phyloP scores from a whole-genome alignment of 2,329 filamentous ascomycete genomes.

The Xylariaceae sp. region DNA sequence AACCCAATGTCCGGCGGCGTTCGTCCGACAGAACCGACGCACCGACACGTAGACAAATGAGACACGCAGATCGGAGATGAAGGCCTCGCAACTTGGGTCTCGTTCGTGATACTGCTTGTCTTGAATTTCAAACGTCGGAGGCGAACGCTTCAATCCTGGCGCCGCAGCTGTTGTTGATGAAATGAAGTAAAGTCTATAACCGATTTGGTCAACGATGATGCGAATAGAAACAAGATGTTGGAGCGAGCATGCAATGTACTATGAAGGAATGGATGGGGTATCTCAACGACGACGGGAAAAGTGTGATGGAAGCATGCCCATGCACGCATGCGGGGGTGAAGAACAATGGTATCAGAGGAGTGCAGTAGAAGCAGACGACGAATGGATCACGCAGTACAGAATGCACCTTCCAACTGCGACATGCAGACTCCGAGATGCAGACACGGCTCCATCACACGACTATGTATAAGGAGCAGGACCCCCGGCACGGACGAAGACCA shows the following conservation, averaged over 20 bases:
- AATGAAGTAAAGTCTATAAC: slow-evolving; percentile 4
- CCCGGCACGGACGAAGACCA: slow-evolving; percentile 5
- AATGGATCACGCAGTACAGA: slow-evolving; percentile 1
- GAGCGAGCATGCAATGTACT: slow-evolving; percentile 4
- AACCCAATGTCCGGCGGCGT: background rate
- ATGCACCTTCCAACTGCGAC: slow-evolving; percentile 8
- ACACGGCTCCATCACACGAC: slow-evolving; percentile 13
- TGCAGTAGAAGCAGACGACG: slow-evolving; percentile 6
- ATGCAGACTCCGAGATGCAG: slow-evolving; percentile 12
- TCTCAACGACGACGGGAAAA: background rate
- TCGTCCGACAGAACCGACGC: slow-evolving; percentile 1
- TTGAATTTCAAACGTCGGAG: slow-evolving; percentile 10
- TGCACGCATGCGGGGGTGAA: background rate
- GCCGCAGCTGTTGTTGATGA: background rate
- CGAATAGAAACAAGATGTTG: slow-evolving; percentile 5
- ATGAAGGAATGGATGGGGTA: slow-evolving; percentile 3
- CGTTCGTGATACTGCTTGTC: slow-evolving; percentile 12
- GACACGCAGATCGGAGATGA: slow-evolving; percentile 5
- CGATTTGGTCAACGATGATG: background rate
- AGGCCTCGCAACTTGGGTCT: background rate
- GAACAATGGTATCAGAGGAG: slow-evolving; percentile 3
- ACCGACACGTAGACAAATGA: slow-evolving; percentile 15
- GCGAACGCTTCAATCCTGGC: slow-evolving; percentile 1
- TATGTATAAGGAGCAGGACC: background rate
- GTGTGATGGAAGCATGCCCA: no score